Conservation (phyloP, 768 basidiomycete species). For the Termitomyces sp. region DNA sequence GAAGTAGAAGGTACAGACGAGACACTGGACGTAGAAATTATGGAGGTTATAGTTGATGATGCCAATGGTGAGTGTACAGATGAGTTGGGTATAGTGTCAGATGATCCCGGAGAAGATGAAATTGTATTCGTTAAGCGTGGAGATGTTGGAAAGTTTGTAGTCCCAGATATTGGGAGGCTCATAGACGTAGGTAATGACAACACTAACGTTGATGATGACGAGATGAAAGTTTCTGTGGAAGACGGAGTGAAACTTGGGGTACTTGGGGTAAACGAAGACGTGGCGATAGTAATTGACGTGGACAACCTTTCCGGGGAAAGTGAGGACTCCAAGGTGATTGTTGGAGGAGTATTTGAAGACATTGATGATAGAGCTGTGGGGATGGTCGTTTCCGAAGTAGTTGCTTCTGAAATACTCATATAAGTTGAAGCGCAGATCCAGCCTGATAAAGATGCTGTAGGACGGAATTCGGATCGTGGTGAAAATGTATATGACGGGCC, state of each 20-base stretch:
- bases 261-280: neutral
- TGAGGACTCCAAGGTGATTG: neutral
- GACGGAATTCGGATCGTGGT: neutral
- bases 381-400: neutral
- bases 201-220: neutral
- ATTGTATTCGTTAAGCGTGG: neutral
- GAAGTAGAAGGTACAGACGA: neutral
- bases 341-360: neutral
- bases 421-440: neutral
- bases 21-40: neutral
- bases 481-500: neutral
- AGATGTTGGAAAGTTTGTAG: neutral
- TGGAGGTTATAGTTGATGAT: neutral
- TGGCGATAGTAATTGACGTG: neutral
- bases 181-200: neutral
- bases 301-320: neutral
- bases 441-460: neutral
- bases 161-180: neutral
- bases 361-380: neutral
- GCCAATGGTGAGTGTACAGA: conserved; percentile 3
- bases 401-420: neutral
- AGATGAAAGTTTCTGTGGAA: neutral
- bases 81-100: conserved; percentile 4
- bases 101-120: neutral
- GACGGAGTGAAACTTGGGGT: neutral